Percentiles rank a stretch among this genome's conserved stretches.
Conservation (phyloP, 1,284 basidiomycete genomes). For the Agroathelia rolfsii region DNA sequence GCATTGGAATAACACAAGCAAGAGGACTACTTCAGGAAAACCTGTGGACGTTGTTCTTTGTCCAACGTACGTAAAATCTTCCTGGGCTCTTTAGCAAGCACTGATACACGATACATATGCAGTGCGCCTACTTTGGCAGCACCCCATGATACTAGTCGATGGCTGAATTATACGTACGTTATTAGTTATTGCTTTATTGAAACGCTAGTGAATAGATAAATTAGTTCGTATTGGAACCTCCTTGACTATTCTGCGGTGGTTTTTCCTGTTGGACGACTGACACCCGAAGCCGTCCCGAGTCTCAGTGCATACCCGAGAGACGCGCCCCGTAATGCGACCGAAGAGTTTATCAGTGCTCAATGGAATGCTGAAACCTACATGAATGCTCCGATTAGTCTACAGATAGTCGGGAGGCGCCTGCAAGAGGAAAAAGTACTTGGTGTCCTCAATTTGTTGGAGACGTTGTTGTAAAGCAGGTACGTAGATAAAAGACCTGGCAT, state of each 20-base stretch:
- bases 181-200: no score
- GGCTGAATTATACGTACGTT: no score
- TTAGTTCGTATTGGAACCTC: constrained; percentile 50
- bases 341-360: constrained; percentile 39
- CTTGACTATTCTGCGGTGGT: constrained; percentile 43
- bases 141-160: constrained; percentile 39
- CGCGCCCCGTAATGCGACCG: constrained; percentile 34
- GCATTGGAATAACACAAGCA: constrained; percentile 43
- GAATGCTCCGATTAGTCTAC: constrained; percentile 59
- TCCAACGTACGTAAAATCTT: no score
- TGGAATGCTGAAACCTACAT: constrained; percentile 52
- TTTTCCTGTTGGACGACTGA: constrained; percentile 46
- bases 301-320: constrained; percentile 34
- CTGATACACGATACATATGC: no score
- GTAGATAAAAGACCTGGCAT: no score
- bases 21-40: constrained; percentile 35
- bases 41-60: constrained; percentile 46
- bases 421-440: constrained; percentile 68
- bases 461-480: no score
- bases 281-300: constrained; percentile 41
- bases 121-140: constrained; percentile 41
- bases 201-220: no score
- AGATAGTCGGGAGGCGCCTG: constrained; percentile 57
- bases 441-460: no score
- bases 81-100: no score